A percentile compares a stretch with the other conserved stretches of the same genome.
Conservation (phyloP, 2,329 filamentous ascomycete species). For the Neonectria ditissima region DNA sequence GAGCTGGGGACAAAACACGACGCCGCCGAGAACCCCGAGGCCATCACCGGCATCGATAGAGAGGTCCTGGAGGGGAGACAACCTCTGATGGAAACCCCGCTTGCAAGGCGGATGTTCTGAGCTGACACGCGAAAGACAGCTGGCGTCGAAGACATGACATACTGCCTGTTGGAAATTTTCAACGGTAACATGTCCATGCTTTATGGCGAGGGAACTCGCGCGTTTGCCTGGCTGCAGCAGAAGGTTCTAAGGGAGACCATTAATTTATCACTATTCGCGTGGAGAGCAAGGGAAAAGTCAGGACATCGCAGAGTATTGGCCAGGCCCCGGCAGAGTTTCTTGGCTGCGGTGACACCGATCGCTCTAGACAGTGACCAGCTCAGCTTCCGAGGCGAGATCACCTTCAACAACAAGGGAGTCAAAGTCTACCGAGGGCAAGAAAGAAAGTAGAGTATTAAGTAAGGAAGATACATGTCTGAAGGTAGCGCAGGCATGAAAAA, state of each 20-base stretch:
- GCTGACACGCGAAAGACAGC: not conserved
- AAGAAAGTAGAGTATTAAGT: not conserved
- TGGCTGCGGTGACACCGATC: not conserved
- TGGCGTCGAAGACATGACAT: not conserved
- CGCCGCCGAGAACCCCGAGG: not conserved
- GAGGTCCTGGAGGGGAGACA: not conserved
- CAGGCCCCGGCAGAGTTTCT: not conserved
- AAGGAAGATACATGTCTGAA: not conserved
- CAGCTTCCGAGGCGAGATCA: constrained; percentile 1
- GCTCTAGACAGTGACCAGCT: not conserved
- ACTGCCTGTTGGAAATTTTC: not conserved
- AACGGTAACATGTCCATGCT: not conserved
- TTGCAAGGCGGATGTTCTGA: not conserved
- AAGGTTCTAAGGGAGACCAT: not conserved
- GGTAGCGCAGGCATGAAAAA: not conserved
- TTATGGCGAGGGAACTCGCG: not conserved
- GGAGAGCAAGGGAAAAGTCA: not conserved
- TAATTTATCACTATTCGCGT: not conserved
- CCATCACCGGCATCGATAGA: not conserved
- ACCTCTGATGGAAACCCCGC: not conserved
- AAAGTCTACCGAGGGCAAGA: not conserved
- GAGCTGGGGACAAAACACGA: not conserved
- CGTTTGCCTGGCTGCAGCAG: not conserved
- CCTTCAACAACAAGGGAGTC: not conserved
- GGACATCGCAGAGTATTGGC: not conserved